These are phyloP conservation scores for Adiantum capillusveneris DNA, from an alignment of 75 land plant genomes.

Conservation along the genomic window DNA sequence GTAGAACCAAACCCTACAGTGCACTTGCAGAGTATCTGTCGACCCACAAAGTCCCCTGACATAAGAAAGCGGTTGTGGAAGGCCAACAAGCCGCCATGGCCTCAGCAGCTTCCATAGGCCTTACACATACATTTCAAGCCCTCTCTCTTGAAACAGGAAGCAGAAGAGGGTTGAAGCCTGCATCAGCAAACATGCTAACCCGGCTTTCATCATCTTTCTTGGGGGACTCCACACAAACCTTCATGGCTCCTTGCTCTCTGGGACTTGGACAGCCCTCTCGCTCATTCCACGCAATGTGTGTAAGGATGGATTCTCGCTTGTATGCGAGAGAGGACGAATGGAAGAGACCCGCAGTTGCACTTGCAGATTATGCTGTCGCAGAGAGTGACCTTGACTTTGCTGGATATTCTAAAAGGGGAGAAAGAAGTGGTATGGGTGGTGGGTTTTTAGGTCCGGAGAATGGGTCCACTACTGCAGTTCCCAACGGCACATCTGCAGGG, in stretches of 20 bases:
- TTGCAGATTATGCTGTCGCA: conserved; percentile 5
- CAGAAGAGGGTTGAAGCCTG: not conserved
- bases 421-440: too few species aligned
- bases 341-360: conserved; percentile 1
- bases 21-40: too few species aligned
- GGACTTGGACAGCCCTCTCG: not conserved
- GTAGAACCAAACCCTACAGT: too few species aligned
- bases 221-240: not conserved
- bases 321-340: not conserved
- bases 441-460: not conserved
- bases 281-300: not conserved
- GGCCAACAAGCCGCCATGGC: too few species aligned
- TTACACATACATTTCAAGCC: conserved; percentile 1
- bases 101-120: not conserved
- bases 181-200: not conserved
- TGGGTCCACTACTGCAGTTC: not conserved
- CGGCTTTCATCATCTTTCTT: not conserved
- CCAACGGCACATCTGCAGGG: not conserved
- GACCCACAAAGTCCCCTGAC: too few species aligned
- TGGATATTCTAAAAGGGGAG: too few species aligned
- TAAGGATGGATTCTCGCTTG: not conserved
- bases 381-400: not conserved
- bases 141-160: not conserved
- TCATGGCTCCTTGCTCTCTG: not conserved
- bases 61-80: too few species aligned